Conservation (phyloP, 2,329 filamentous ascomycete species). For the Neopestalotiopsis rosae region DNA sequence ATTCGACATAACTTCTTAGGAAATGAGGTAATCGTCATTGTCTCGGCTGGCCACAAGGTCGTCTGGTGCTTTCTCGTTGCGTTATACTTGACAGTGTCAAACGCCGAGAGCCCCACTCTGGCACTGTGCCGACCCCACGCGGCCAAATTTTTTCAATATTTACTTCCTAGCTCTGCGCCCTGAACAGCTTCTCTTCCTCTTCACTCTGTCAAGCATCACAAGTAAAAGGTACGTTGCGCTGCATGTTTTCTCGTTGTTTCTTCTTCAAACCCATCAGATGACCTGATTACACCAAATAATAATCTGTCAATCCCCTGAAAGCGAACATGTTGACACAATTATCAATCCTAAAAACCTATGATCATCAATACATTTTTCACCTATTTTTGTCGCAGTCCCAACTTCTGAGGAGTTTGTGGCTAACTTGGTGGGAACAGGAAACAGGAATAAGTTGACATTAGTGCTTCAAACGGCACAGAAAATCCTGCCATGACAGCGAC, state of each 20-base stretch:
- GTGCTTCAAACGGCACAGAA: too few relatives aligned
- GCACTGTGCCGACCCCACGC: slow-evolving; percentile 19
- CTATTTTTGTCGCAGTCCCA: slow-evolving; percentile 22
- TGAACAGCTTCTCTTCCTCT: slow-evolving; percentile 2
- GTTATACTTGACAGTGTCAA: neutral
- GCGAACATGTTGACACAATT: slow-evolving; percentile 57
- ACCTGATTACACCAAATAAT: slow-evolving; percentile 66
- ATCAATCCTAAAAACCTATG: slow-evolving; percentile 50
- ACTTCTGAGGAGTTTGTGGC: neutral
- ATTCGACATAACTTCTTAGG: too few relatives aligned
- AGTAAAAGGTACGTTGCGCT: slow-evolving; percentile 31
- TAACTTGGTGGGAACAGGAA: neutral
- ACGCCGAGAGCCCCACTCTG: neutral
- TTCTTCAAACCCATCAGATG: slow-evolving; percentile 34
- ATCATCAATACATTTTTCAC: slow-evolving; percentile 39
- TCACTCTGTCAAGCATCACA: slow-evolving; percentile 23
- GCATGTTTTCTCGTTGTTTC: neutral
- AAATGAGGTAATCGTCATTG: too few relatives aligned
- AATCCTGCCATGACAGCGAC: neutral
- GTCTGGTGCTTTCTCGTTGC: neutral
- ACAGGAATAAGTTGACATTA: too few relatives aligned
- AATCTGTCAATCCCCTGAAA: slow-evolving; percentile 87
- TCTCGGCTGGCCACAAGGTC: too few relatives aligned
- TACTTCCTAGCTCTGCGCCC: neutral
- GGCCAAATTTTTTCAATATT: slow-evolving; percentile 11